These are phyloP conservation scores for Osmanthus fragrans DNA, from an alignment of 257 asterid species.

Conservation along the genomic window DNA sequence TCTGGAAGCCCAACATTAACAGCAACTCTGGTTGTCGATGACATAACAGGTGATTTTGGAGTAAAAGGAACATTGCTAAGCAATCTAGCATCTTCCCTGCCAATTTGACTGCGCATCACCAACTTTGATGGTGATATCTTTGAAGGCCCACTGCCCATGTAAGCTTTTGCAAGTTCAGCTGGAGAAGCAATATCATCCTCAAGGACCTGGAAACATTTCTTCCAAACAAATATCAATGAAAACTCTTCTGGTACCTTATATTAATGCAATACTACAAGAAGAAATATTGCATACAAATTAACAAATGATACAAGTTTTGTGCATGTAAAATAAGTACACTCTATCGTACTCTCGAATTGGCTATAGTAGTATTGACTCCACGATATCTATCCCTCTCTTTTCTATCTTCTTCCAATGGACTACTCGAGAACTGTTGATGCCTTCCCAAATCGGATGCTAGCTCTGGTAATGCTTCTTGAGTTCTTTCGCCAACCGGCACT, in stretches of 20 bases:
- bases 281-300: constrained; percentile 2
- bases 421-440: constrained; percentile 36
- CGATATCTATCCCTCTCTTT: constrained; percentile 33
- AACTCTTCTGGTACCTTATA: constrained; percentile 17
- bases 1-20: constrained; percentile 42
- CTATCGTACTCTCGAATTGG: constrained; percentile 45
- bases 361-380: constrained; percentile 33
- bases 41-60: constrained; percentile 42
- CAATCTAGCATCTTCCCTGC: constrained; percentile 46
- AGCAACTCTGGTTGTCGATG: constrained; percentile 36
- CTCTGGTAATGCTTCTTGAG: constrained; percentile 23
- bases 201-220: constrained; percentile 46
- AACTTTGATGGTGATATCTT: constrained; percentile 64
- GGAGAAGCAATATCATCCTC: constrained; percentile 77
- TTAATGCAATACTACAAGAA: not conserved
- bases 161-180: constrained; percentile 89
- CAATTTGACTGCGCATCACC: constrained; percentile 49
- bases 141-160: constrained; percentile 77
- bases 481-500: constrained; percentile 30
- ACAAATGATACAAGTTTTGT: not conserved
- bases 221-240: constrained; percentile 22
- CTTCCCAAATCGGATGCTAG: constrained; percentile 36
- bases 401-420: constrained; percentile 37
- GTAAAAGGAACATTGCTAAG: constrained; percentile 37
- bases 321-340: not conserved